These are phyloP conservation scores for Albizia julibrissin DNA, from an alignment of 306 rosid species.

Conservation along the genomic window DNA sequence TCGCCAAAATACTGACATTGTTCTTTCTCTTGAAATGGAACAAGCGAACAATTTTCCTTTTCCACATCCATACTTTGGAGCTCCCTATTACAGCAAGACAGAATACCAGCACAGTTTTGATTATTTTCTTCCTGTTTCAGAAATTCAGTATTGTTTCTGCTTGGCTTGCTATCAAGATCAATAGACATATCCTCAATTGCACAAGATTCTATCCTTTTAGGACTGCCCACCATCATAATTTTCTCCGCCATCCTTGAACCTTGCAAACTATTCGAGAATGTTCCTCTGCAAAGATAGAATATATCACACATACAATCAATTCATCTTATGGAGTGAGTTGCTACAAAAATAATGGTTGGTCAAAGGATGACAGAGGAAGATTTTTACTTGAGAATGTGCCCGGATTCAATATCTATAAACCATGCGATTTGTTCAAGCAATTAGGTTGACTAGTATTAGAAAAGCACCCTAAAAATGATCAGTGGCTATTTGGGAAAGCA, in stretches of 20 bases:
- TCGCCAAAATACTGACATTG: constrained; percentile 24
- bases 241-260: constrained; percentile 33
- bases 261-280: constrained; percentile 41
- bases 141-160: constrained; percentile 18
- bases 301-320: constrained; percentile 23
- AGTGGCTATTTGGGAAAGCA: constrained; percentile 22
- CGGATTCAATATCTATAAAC: constrained; percentile 24
- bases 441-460: constrained; percentile 5
- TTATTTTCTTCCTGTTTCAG: constrained; percentile 37
- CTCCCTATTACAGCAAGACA: constrained; percentile 28
- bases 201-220: constrained; percentile 33
- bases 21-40: constrained; percentile 35
- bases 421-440: constrained; percentile 17
- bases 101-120: constrained; percentile 5
- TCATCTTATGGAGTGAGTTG: constrained; percentile 4
- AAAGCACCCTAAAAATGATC: constrained; percentile 14
- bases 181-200: constrained; percentile 28
- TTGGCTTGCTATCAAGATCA: constrained; percentile 27
- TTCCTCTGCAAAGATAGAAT: constrained; percentile 41
- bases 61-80: constrained; percentile 32
- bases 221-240: constrained; percentile 34
- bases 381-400: constrained; percentile 12
- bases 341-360: constrained; percentile 14
- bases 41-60: constrained; percentile 21
- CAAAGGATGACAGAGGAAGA: constrained; percentile 22